Evolutionary conservation across 208 protist species (phyloP), one percentile per base, ranked within the genome.

Genomic region (Crithidia expoeki): DNA sequence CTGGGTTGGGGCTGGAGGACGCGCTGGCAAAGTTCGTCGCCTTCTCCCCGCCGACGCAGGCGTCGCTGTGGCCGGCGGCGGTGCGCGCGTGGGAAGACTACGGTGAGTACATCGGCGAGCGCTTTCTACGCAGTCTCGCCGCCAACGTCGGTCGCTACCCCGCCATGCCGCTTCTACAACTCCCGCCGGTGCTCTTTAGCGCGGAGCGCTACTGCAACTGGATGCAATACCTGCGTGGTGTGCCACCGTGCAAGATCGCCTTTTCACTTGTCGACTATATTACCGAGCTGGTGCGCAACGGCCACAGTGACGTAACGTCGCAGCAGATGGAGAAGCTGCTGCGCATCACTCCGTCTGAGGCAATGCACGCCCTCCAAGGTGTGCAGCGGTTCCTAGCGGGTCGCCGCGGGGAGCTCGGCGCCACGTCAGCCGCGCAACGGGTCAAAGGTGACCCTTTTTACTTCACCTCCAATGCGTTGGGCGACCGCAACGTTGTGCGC

Each of bases 31-130:
- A 76, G 55, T 84, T 80, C 47, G 53, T 68, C 17, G 63, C 38
- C 25, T 68, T 65, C 53, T 74, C 72, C 19, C 64, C 79, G 21
- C 27, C 67, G 30, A 33, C 51, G 21, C 65, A 72, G 62, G 72
- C 57, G 12, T 50, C 36, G 21, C 65, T 84, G 2, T 75, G 79
- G 53, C 68, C 79, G 9, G 72, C 65, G 14, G 74, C 74, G 12
- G 79, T 84, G 47, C 72, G 79, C 19, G 74, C 73, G 27, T 83
- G 78, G 78, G 78, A 83, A 44, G 78, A 83, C 44, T 83, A 79
- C 30, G 79, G 79, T 19, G 68, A 74, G 42, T 27, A 65, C 33
- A 46, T 49, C 4, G 72, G 33, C 6, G 30, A 58, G 25, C 4
- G 19, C 32, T 65, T 84, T 55, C 74, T 88, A 34, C 44, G 25